A percentile compares a stretch with the other conserved stretches of the same genome.
These are phyloP conservation scores for barrel medic (Medicago truncatula) DNA, from an alignment of 306 rosid species.

Conservation along the genomic window DNA sequence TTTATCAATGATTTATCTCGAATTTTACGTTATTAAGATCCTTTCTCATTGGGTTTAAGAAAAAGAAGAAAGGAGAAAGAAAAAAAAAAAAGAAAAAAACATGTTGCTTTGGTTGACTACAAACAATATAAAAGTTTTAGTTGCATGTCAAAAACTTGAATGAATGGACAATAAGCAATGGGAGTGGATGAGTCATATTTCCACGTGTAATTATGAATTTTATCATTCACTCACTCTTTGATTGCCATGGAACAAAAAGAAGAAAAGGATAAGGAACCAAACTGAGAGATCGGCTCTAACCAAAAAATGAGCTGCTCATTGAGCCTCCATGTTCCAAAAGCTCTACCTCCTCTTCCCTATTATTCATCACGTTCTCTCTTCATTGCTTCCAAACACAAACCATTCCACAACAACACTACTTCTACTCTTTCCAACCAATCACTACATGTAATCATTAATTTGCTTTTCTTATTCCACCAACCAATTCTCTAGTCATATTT, in stretches of 20 bases:
- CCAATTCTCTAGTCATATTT: background rate
- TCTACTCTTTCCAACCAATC: slow-evolving; percentile 18
- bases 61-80: too few relatives aligned
- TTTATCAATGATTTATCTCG: too few relatives aligned
- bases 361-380: slow-evolving; percentile 43
- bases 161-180: slow-evolving; percentile 13
- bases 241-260: slow-evolving; percentile 49
- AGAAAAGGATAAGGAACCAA: slow-evolving; percentile 55
- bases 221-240: background rate
- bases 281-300: slow-evolving; percentile 35
- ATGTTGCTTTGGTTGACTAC: too few relatives aligned
- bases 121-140: background rate
- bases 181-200: slow-evolving; percentile 10
- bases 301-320: slow-evolving; percentile 67
- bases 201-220: slow-evolving; percentile 14
- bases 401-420: slow-evolving; percentile 30
- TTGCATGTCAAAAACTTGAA: background rate
- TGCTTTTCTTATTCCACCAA: background rate
- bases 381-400: slow-evolving; percentile 46
- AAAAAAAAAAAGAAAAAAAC: too few relatives aligned
- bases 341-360: slow-evolving; percentile 67
- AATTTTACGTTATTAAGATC: too few relatives aligned
- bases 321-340: slow-evolving; percentile 75
- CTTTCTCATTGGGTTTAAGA: too few relatives aligned
- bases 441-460: slow-evolving; percentile 39